Base-by-base conservation (phyloP, 2,329 filamentous ascomycete genomes). In the Ceratocystis smalleyi region DNA sequence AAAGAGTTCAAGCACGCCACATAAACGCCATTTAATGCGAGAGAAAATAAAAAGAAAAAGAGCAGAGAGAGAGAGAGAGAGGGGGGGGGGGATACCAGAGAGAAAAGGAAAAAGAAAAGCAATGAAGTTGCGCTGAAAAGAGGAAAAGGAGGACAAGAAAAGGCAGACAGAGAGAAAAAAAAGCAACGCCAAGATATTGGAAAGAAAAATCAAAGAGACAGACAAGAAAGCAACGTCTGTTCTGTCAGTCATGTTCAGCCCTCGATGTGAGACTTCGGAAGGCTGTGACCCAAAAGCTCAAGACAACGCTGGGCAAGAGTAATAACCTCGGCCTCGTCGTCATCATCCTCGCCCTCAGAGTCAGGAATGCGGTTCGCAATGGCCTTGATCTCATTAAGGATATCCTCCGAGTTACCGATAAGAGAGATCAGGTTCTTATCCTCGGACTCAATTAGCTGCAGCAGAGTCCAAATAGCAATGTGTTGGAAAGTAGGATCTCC, bases 401-500 rank as follows among this genome's bases (percentile, higher is more conserved):
- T 88, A 69, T 96, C 90, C 68, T 92, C 88, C 1, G 91, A 91
- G 71, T 92, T 88, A 70, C 89, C 86, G 69, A 99, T 96, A 60
- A 90, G 84, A 61, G 86, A 85, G 68, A 96, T 87, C n/a, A 99
- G 79, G 64, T 84, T 87, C 75, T 88, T 86, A 72, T 99, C 92
- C 73, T 95, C 91, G 0, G 92, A 96, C 75, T 99, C 94, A 61
- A 99, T 85, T 2, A 99, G 82, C 73, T 99, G 94, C 2, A 99
- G 82, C 59, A 99, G 77, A 1, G 94, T 99, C 94, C 94, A 99
- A 68, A 97, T 96, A 61, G 94, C 94, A 72, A 99, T 99, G 73
- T 99, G 94, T 75, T 99, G 94, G 79, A 99, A 99, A 0, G 94
- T 99, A 0, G 94, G 86, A 72, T 99, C 94, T 49, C 91, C 92